These are phyloP conservation scores for Corymbia maculata DNA, from an alignment of 345 rosid genomes.

Conservation along the genomic window DNA sequence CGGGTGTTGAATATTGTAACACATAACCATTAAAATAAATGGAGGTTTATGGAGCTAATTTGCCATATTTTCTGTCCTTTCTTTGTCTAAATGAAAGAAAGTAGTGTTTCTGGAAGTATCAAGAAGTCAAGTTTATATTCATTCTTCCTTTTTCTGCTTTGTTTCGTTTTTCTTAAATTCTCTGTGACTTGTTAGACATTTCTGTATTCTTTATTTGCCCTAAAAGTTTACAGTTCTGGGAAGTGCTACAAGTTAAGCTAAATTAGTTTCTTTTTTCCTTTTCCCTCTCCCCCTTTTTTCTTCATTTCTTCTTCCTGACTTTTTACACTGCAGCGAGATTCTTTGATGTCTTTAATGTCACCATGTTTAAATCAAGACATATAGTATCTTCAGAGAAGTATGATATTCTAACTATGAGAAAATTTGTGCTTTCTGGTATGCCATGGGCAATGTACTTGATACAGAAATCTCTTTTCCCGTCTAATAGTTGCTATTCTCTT, in stretches of 20 bases:
- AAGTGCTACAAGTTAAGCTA: background rate
- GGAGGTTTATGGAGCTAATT: background rate
- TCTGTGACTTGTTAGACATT: background rate
- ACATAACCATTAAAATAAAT: background rate
- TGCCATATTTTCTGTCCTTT: background rate
- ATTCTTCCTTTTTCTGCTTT: background rate
- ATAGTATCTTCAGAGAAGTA: background rate
- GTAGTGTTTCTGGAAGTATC: background rate
- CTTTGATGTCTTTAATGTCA: background rate
- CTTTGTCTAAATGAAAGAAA: background rate
- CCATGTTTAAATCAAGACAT: background rate
- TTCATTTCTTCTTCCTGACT: background rate
- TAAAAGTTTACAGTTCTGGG: background rate
- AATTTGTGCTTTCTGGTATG: background rate
- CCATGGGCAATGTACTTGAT: background rate
- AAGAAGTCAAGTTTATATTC: background rate
- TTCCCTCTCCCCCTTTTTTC: background rate
- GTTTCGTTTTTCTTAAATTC: background rate
- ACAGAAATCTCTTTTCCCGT: background rate
- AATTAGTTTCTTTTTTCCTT: background rate
- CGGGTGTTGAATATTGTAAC: background rate
- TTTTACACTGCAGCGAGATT: background rate
- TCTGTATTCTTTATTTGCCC: background rate
- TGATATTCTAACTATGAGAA: background rate
- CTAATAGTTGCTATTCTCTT: background rate